These are phyloP conservation scores for Aaosphaeria pasadenensis DNA, from an alignment of 2,329 filamentous ascomycete genomes.

Conservation along the genomic window DNA sequence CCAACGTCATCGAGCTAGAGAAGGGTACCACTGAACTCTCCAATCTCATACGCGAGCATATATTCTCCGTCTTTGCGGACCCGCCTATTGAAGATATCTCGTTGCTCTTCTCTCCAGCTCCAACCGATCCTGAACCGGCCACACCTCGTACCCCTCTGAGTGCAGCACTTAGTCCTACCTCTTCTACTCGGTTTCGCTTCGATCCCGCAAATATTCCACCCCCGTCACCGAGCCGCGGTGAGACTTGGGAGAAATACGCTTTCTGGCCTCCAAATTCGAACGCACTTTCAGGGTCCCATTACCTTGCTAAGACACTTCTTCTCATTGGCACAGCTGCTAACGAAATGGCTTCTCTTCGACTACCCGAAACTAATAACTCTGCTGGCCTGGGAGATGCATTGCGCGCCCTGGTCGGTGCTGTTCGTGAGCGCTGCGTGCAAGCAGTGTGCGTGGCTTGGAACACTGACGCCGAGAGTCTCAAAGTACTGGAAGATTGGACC, in stretches of 20 bases:
- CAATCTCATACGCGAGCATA: slow-evolving; percentile 73
- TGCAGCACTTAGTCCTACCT: slow-evolving; percentile 58
- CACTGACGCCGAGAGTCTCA: slow-evolving; percentile 87
- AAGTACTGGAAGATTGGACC: slow-evolving; percentile 91
- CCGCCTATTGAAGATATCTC: slow-evolving; percentile 90
- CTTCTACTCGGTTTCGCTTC: slow-evolving; percentile 74
- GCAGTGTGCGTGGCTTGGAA: slow-evolving; percentile 91
- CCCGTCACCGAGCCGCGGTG: slow-evolving; percentile 70
- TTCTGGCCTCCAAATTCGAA: slow-evolving; percentile 97
- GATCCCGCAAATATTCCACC: slow-evolving; percentile 75
- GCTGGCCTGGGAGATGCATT: slow-evolving; percentile 64
- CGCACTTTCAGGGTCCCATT: slow-evolving; percentile 86
- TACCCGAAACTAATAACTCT: slow-evolving; percentile 56
- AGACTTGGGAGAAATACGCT: slow-evolving; percentile 88
- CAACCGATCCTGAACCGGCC: slow-evolving; percentile 57
- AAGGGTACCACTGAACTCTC: slow-evolving; percentile 81
- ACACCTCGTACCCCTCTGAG: slow-evolving; percentile 59
- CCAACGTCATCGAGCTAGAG: slow-evolving; percentile 69
- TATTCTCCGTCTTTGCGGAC: slow-evolving; percentile 80
- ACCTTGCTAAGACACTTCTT: slow-evolving; percentile 76
- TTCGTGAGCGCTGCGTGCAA: slow-evolving; percentile 80
- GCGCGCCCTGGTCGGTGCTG: slow-evolving; percentile 69
- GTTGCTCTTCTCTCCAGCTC: slow-evolving; percentile 76
- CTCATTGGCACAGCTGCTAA: slow-evolving; percentile 83
- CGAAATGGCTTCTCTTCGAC: slow-evolving; percentile 74